phyloP scores from a whole-genome alignment of 441 rosid species.

The Dalechampia spathulata region DNA sequence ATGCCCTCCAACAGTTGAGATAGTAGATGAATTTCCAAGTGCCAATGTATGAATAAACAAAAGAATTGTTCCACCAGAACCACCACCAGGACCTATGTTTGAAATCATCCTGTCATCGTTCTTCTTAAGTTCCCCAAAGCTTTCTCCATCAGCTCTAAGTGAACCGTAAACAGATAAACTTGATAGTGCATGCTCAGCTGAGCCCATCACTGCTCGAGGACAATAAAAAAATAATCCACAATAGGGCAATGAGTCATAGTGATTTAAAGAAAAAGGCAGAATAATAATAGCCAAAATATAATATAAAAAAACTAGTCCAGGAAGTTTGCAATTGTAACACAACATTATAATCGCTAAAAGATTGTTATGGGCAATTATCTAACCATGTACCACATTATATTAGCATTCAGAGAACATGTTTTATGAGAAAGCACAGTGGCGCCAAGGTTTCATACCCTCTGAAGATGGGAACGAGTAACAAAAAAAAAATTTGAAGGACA shows the following conservation, averaged over 20 bases:
- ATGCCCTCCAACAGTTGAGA: conserved; percentile 75
- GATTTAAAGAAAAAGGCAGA: background rate
- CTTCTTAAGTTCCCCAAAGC: conserved; percentile 42
- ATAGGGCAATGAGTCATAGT: background rate
- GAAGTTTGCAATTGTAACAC: background rate
- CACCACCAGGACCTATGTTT: conserved; percentile 80
- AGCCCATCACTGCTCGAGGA: conserved; percentile 77
- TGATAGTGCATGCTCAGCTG: conserved; percentile 75
- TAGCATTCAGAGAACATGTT: background rate
- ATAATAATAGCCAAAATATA: background rate
- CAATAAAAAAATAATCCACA: conserved; percentile 8
- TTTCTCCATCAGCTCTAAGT: conserved; percentile 76
- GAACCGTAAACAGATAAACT: conserved; percentile 75
- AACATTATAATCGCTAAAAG: background rate
- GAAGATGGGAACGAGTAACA: background rate
- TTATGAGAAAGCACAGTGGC: background rate
- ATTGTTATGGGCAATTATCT: background rate
- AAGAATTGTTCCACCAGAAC: conserved; percentile 93
- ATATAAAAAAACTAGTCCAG: background rate
- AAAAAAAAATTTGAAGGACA: too few species aligned
- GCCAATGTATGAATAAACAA: conserved; percentile 50
- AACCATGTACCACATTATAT: background rate
- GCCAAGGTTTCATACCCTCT: background rate
- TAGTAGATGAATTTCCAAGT: conserved; percentile 47
- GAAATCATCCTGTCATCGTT: conserved; percentile 27